phyloP scores from a whole-genome alignment of 352 stramenopile species.

The Phytopythium kandeliae region DNA sequence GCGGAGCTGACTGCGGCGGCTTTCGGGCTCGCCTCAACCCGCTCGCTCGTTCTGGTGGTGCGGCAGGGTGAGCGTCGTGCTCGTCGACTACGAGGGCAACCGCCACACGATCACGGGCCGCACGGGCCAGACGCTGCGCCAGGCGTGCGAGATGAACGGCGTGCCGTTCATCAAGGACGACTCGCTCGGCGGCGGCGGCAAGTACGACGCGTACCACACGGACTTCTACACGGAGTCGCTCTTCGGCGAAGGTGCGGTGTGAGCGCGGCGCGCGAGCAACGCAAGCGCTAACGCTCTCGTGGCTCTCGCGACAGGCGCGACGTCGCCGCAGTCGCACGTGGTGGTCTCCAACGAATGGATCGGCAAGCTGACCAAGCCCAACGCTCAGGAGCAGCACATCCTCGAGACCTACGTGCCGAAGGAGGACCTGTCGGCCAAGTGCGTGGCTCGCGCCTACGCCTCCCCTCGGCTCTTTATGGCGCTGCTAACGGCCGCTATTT shows the following conservation, averaged over 20 bases:
- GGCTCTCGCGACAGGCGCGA: conserved; percentile 39
- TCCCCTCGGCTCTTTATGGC: neutral
- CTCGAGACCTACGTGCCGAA: conserved; percentile 72
- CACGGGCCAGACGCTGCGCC: conserved; percentile 72
- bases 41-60: conserved; percentile 1
- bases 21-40: neutral
- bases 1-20: neutral
- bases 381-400: conserved; percentile 71
- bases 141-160: conserved; percentile 80
- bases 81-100: conserved; percentile 86
- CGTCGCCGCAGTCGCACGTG: conserved; percentile 82
- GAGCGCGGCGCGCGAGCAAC: neutral
- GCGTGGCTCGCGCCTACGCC: conserved; percentile 17
- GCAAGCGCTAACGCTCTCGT: neutral
- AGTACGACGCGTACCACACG: conserved; percentile 50
- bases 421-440: conserved; percentile 78
- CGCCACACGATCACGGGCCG: conserved; percentile 80
- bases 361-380: conserved; percentile 59
- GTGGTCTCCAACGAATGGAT: conserved; percentile 88
- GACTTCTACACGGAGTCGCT: conserved; percentile 87
- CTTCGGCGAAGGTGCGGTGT: conserved; percentile 72
- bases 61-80: conserved; percentile 72
- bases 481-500: neutral
- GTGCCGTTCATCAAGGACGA: conserved; percentile 80
- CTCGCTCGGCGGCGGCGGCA: conserved; percentile 72